Conservation (phyloP, 1,284 basidiomycete genomes). For the Pseudozyma flocculosa region DNA sequence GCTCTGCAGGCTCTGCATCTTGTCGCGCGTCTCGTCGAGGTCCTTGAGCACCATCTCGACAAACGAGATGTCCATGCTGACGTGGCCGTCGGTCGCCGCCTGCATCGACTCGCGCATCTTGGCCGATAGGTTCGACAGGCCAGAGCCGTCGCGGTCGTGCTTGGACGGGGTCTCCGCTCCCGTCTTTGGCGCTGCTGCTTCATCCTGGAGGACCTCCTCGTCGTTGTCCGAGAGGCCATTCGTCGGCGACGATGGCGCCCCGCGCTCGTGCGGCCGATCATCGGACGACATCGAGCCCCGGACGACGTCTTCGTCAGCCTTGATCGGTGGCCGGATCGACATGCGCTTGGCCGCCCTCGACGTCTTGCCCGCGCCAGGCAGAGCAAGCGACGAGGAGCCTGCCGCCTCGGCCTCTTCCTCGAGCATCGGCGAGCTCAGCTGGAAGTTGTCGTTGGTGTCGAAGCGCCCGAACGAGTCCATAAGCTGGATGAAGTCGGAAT, state of each 20-base stretch:
- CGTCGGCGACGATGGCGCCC: neutral
- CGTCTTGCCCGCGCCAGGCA: neutral
- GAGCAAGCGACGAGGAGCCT: neutral
- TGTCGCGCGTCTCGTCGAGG: constrained; percentile 69
- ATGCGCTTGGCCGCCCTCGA: neutral
- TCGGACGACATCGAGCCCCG: neutral
- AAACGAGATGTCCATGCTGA: constrained; percentile 74
- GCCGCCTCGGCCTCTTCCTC: neutral
- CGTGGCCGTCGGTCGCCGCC: constrained; percentile 65
- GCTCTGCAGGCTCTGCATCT: constrained; percentile 69
- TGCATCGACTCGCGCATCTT: constrained; percentile 69
- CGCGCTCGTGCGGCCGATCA: no score
- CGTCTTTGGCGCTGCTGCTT: neutral
- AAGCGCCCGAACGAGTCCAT: constrained; percentile 58
- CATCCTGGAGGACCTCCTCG: constrained; percentile 18
- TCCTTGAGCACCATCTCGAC: constrained; percentile 72
- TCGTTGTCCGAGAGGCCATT: constrained; percentile 9
- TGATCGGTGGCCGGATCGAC: neutral
- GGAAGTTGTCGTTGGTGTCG: constrained; percentile 35
- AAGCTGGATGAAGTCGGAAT: constrained; percentile 69
- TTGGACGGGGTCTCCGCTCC: no score
- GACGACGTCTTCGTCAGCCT: neutral
- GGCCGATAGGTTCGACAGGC: constrained; percentile 35
- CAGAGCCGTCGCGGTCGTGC: constrained; percentile 1
- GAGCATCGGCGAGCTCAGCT: constrained; percentile 3